phyloP scores from a whole-genome alignment of 108 stramenopile species.

The Seminavis robusta region DNA sequence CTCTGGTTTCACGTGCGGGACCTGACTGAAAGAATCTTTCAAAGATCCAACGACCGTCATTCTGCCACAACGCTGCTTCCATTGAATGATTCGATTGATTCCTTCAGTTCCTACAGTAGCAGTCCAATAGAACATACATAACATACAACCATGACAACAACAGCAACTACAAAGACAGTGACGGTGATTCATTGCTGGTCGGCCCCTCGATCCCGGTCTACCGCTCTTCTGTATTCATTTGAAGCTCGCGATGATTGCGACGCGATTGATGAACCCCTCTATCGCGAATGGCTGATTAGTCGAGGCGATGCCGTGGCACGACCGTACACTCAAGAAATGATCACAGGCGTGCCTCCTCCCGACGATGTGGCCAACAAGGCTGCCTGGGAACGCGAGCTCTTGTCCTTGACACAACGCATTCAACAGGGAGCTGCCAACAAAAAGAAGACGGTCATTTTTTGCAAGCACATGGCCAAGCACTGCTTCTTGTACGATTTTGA shows the following conservation, averaged over 20 bases:
- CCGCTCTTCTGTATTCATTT: conserved; percentile 90
- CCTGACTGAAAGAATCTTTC: too few species aligned
- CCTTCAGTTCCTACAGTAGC: too few species aligned
- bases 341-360: conserved; percentile 44
- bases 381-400: conserved; percentile 55
- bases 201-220: conserved; percentile 86
- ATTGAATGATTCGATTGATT: too few species aligned
- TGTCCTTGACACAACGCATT: conserved; percentile 53
- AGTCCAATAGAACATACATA: too few species aligned
- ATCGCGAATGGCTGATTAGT: conserved; percentile 70
- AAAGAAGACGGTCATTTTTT: conserved; percentile 61
- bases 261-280: conserved; percentile 89
- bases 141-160: background rate
- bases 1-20: too few species aligned
- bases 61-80: too few species aligned
- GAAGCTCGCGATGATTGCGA: conserved; percentile 64
- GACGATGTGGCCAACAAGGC: too few species aligned
- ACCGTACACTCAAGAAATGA: conserved; percentile 61
- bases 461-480: conserved; percentile 95
- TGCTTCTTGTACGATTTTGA: conserved; percentile 59
- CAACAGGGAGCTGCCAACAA: conserved; percentile 41
- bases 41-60: too few species aligned
- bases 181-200: conserved; percentile 92
- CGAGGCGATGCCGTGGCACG: conserved; percentile 50
- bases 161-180: conserved; percentile 20